Base-by-base conservation (phyloP, 2,329 filamentous ascomycete genomes). In the Grosmannia serpens region DNA sequence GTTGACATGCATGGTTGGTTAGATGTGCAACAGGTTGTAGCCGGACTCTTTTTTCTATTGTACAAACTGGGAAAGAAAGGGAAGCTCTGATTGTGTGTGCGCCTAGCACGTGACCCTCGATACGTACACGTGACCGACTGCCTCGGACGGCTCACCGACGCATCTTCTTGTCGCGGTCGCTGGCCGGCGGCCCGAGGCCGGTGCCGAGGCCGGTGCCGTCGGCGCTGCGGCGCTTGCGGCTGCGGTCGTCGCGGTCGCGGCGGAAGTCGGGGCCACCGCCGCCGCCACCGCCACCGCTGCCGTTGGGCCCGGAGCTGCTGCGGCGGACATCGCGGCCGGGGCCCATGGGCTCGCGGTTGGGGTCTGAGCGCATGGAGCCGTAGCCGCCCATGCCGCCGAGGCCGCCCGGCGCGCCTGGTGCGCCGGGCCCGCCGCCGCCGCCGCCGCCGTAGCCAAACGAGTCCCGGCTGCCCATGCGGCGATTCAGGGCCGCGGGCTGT, bases 121-220 rank as follows among this genome's bases (percentile, higher is more conserved):
- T 17, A n/a, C n/a, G n/a, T n/a, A n/a, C 31, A 7, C 31, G 31
- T 4, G 10, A 13, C 33, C 33, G 11, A 9, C 29, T 31, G 29
- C 29, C 29, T 5, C 4, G 29, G 29, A 31, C 29, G 29, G 10
- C 35, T 67, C 74, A 80, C 65, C 76, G 75, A 68, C 80, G 75
- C 62, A 71, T 74, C 67, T 80, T 74, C 73, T 83, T 83, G 61
- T 83, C 79, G 59, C 76, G 72, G 46, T 80, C 77, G 64, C 67
- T 74, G 20, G 74, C 74, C 74, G 62, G 54, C 59, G 73, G 69
- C 22, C 77, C 76, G 62, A 68, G 70, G 11, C 75, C 78, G 57
- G 80, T 70, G n/a, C 77, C 76, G 62, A 68, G 70, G 11, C 75
- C 78, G 57, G 80, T 70, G n/a, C 75, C 78, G 57, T 80, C 79